Evolutionary conservation across 495 filamentous ascomycete species (phyloP).

Genomic region (Collariella sp.): DNA sequence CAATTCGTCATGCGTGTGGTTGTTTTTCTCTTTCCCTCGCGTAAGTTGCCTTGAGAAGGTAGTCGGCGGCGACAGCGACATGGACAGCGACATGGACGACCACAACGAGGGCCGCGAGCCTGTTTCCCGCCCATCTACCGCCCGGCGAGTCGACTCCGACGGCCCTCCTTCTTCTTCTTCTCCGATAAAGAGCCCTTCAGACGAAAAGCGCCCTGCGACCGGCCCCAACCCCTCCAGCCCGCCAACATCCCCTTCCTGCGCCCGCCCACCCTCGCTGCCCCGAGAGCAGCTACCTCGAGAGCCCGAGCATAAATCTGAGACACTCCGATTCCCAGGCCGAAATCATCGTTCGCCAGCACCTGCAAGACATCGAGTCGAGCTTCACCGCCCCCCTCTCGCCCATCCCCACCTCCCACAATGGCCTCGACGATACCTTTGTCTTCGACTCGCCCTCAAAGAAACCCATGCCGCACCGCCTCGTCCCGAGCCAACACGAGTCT

Average conservation of each 20-base stretch:
- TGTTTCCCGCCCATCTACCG: slow-evolving; percentile 18
- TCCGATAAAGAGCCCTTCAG: slow-evolving; percentile 4
- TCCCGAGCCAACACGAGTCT: slow-evolving; percentile 11
- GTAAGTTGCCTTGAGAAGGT: too few species aligned
- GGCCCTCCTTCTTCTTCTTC: background rate
- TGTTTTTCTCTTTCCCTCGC: too few species aligned
- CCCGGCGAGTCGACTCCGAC: slow-evolving; percentile 10
- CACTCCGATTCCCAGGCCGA: slow-evolving; percentile 39
- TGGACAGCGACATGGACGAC: slow-evolving; percentile 12
- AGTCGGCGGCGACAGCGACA: too few species aligned
- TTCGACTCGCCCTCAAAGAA: slow-evolving; percentile 45
- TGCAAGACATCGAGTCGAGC: slow-evolving; percentile 84
- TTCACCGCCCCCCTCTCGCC: slow-evolving; percentile 55
- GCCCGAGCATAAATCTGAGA: slow-evolving; percentile 31
- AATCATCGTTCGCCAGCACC: slow-evolving; percentile 43
- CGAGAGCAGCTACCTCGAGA: slow-evolving; percentile 39
- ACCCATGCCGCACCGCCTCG: slow-evolving; percentile 1
- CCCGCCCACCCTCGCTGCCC: slow-evolving; percentile 14
- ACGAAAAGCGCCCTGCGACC: slow-evolving; percentile 12
- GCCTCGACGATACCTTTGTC: slow-evolving; percentile 56
- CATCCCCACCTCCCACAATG: slow-evolving; percentile 33
- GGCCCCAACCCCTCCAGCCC: slow-evolving; percentile 9
- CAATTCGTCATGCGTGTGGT: too few species aligned
- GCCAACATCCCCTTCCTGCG: slow-evolving; percentile 25
- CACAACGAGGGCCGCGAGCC: slow-evolving; percentile 14